Conservation (phyloP, 1,284 basidiomycete genomes). For the Porogramme epimiltina region DNA sequence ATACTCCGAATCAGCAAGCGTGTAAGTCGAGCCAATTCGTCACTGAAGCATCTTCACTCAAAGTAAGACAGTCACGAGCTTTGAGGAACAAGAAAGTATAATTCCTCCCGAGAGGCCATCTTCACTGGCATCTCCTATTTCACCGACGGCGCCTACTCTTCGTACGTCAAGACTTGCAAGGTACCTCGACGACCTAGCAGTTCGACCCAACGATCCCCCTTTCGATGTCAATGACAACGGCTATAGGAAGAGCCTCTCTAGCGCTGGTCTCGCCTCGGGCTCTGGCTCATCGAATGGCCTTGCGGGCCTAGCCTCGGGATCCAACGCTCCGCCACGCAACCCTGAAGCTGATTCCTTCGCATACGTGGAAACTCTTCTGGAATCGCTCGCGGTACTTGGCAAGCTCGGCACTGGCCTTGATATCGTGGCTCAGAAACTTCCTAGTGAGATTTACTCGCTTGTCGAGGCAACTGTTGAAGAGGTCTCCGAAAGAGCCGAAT, state of each 20-base stretch:
- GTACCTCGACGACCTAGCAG: conserved; percentile 72
- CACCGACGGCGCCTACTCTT: conserved; percentile 24
- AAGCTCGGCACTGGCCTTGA: conserved; percentile 89
- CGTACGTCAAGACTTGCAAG: conserved; percentile 53
- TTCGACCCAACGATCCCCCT: conserved; percentile 82
- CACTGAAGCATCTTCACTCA: no score
- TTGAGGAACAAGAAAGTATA: conserved; percentile 59
- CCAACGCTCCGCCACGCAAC: conserved; percentile 44
- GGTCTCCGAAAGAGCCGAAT: conserved; percentile 86
- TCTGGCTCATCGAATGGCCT: conserved; percentile 26
- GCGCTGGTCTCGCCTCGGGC: conserved; percentile 23
- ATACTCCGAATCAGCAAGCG: conserved; percentile 76
- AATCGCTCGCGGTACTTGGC: conserved; percentile 89
- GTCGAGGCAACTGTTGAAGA: conserved; percentile 91
- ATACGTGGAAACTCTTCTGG: conserved; percentile 93
- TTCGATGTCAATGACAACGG: conserved; percentile 67
- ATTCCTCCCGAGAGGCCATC: conserved; percentile 7
- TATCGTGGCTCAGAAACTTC: conserved; percentile 80
- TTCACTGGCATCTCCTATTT: conserved; percentile 36
- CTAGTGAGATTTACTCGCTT: conserved; percentile 83
- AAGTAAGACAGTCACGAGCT: conserved; percentile 61
- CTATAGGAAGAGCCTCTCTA: conserved; percentile 33
- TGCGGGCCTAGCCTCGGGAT: conserved; percentile 20
- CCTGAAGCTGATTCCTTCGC: conserved; percentile 93
- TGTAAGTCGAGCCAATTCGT: no score